Conservation (phyloP, 192 early-diverging fungal genomes). For the Linnemannia exigua region DNA sequence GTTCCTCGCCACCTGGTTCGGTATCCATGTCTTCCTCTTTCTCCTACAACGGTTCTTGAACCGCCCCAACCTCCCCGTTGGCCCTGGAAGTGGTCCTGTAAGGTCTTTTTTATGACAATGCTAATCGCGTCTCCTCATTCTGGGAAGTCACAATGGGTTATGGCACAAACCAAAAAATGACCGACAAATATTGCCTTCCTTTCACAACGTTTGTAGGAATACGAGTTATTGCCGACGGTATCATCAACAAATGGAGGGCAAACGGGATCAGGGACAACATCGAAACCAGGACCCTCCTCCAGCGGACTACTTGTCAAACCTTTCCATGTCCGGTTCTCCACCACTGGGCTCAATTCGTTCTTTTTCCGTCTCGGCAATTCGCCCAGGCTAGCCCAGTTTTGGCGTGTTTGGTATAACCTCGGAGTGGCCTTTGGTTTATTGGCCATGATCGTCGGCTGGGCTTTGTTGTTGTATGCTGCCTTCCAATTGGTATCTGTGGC, state of each 20-base stretch:
- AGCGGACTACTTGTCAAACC: constrained; percentile 55
- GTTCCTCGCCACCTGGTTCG: constrained; percentile 49
- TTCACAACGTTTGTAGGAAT: constrained; percentile 21
- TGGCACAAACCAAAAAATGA: not conserved
- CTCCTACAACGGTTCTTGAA: constrained; percentile 53
- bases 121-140: not conserved
- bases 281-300: constrained; percentile 13
- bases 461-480: constrained; percentile 63
- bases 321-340: constrained; percentile 65
- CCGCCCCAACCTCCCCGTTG: constrained; percentile 45
- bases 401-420: constrained; percentile 70
- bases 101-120: not conserved
- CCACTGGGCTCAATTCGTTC: constrained; percentile 59
- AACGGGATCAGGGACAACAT: not conserved
- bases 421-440: constrained; percentile 62
- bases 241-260: constrained; percentile 4
- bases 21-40: constrained; percentile 51
- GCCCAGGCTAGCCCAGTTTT: constrained; percentile 59
- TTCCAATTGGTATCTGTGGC: constrained; percentile 49
- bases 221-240: constrained; percentile 40
- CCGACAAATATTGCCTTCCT: not conserved
- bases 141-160: not conserved
- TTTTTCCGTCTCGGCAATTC: constrained; percentile 57
- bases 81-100: constrained; percentile 49
- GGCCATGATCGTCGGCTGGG: constrained; percentile 62